These are phyloP conservation scores for Boletus huronensis DNA, from an alignment of 768 basidiomycete genomes.

Conservation along the genomic window DNA sequence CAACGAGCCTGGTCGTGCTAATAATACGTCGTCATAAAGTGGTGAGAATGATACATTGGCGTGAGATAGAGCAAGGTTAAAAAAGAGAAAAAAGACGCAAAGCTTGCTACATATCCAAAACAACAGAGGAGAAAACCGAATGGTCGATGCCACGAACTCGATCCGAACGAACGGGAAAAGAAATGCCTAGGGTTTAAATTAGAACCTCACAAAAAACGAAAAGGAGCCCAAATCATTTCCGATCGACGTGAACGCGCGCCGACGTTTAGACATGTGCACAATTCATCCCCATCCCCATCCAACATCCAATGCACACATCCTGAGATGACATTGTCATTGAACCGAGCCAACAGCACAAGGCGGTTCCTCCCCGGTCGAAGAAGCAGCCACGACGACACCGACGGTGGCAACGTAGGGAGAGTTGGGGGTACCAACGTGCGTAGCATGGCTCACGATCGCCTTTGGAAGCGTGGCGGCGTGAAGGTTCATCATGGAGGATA, in stretches of 20 bases:
- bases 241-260: not conserved
- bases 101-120: slow-evolving; percentile 27
- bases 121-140: slow-evolving; percentile 15
- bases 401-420: slow-evolving; percentile 1
- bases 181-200: slow-evolving; percentile 7
- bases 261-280: not conserved
- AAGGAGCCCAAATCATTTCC: not conserved
- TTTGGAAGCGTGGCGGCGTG: slow-evolving; percentile 17
- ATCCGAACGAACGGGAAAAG: not conserved
- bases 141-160: slow-evolving; percentile 3
- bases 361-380: not conserved
- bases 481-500: slow-evolving; percentile 22
- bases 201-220: not conserved
- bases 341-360: slow-evolving; percentile 10
- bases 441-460: slow-evolving; percentile 8
- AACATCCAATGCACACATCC: not conserved
- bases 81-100: not conserved
- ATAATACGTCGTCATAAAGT: slow-evolving; percentile 16
- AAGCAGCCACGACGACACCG: slow-evolving; percentile 5
- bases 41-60: slow-evolving; percentile 22
- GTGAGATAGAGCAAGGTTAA: slow-evolving; percentile 13
- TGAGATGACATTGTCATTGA: slow-evolving; percentile 11
- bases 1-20: slow-evolving; percentile 11
- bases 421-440: slow-evolving; percentile 3
- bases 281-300: not conserved